Percentiles rank a stretch among this genome's conserved stretches.
Conservation (phyloP, 2,329 filamentous ascomycete species). For the Aspergillus brunneoviolaceus region DNA sequence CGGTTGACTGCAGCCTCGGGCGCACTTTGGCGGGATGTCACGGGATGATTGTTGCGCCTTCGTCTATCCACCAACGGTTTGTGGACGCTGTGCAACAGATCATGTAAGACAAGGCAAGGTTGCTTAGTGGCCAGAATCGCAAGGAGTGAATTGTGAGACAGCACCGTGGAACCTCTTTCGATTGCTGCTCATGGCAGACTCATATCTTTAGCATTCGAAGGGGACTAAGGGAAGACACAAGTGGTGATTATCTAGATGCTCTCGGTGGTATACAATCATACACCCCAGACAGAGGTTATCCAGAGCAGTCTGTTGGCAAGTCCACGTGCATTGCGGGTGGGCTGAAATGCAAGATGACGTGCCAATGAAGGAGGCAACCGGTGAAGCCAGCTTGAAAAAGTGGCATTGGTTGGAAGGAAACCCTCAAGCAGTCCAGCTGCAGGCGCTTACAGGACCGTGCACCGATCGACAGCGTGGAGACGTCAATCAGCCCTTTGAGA, state of each 20-base stretch:
- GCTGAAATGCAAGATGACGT: not conserved
- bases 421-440: not conserved
- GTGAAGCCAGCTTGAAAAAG: not conserved
- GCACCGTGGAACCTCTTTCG: not conserved
- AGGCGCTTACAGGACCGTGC: constrained; percentile 12
- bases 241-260: not conserved
- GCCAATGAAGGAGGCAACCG: not conserved
- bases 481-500: not conserved
- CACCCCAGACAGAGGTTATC: not conserved
- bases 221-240: not conserved
- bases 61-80: constrained; percentile 34
- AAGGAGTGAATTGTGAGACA: not conserved
- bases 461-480: constrained; percentile 15
- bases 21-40: constrained; percentile 40
- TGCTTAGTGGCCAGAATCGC: not conserved
- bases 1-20: constrained; percentile 50
- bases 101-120: constrained; percentile 7
- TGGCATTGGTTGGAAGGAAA: not conserved
- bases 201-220: not conserved
- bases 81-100: constrained; percentile 33
- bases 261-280: not conserved
- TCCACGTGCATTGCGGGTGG: not conserved
- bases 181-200: not conserved
- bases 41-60: constrained; percentile 44
- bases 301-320: not conserved